Conservation (phyloP, 1,284 basidiomycete species). For the Rhodotorula sp. region DNA sequence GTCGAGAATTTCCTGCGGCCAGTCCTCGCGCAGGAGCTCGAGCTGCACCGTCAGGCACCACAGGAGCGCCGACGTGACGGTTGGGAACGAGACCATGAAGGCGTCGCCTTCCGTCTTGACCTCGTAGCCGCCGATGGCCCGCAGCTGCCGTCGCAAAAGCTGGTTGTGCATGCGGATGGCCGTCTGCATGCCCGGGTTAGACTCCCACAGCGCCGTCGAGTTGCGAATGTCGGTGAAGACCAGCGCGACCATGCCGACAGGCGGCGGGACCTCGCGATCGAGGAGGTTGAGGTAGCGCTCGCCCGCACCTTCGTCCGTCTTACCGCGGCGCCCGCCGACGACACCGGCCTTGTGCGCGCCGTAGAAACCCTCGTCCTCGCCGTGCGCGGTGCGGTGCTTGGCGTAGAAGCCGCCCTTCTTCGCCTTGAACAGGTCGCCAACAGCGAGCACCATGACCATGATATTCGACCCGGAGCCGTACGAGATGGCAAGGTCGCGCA, state of each 20-base stretch:
- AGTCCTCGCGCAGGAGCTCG: conserved; percentile 78
- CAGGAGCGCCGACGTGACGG: conserved; percentile 79
- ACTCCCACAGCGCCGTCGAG: conserved; percentile 96
- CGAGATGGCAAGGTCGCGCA: conserved; percentile 94
- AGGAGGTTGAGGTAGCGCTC: conserved; percentile 60
- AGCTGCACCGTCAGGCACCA: conserved; percentile 91
- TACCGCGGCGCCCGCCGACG: conserved; percentile 20
- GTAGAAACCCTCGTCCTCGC: conserved; percentile 44
- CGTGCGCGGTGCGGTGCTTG: conserved; percentile 44
- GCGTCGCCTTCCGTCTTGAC: conserved; percentile 99
- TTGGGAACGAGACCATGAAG: conserved; percentile 98
- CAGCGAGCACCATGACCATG: conserved; percentile 96
- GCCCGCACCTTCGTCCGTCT: conserved; percentile 32
- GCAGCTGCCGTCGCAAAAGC: conserved; percentile 79
- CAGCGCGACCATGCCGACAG: conserved; percentile 83
- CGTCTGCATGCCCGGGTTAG: conserved; percentile 91
- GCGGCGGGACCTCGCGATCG: conserved; percentile 80
- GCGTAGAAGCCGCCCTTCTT: conserved; percentile 40
- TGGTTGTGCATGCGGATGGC: conserved; percentile 92
- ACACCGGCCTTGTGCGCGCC: conserved; percentile 36
- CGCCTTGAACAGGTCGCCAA: conserved; percentile 72
- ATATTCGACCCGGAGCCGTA: conserved; percentile 92
- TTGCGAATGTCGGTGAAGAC: conserved; percentile 99
- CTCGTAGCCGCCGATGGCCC: conserved; percentile 94
- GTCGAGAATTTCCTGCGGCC: conserved; percentile 94